Evolutionary conservation across 805 yeast genomes (phyloP).

Genomic region (Scheffersomyces coipomensis): DNA sequence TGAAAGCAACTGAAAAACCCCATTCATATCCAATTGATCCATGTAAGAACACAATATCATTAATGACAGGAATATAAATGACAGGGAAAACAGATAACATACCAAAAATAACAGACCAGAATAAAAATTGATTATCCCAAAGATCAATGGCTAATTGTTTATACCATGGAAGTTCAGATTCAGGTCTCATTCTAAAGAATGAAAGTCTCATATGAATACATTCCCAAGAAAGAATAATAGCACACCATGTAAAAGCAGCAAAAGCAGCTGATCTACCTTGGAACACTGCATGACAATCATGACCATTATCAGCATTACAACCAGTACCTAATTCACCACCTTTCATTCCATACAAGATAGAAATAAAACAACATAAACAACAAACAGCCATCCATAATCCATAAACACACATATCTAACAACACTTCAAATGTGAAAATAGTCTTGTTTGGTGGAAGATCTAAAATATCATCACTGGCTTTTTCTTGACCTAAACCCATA

Average conservation of each 20-base stretch:
- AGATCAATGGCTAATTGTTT: constrained; percentile 62
- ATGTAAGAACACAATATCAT: constrained; percentile 72
- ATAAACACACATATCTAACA: constrained; percentile 67
- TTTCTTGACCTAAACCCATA: constrained; percentile 49
- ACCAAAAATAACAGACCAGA: constrained; percentile 78
- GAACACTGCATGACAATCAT: constrained; percentile 61
- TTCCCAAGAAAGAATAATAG: constrained; percentile 81
- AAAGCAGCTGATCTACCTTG: constrained; percentile 76
- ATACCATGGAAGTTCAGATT: constrained; percentile 51
- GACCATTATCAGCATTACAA: constrained; percentile 55
- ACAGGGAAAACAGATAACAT: constrained; percentile 75
- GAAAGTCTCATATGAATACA: constrained; percentile 72
- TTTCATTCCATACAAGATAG: constrained; percentile 67
- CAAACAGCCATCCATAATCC: constrained; percentile 73
- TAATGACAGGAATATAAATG: constrained; percentile 86
- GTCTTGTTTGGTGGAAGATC: constrained; percentile 61
- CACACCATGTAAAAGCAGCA: constrained; percentile 85
- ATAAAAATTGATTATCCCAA: constrained; percentile 72
- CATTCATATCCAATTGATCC: constrained; percentile 73
- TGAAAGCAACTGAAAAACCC: constrained; percentile 68
- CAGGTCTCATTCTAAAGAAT: constrained; percentile 68
- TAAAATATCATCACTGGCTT: constrained; percentile 63
- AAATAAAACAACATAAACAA: constrained; percentile 65
- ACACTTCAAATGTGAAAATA: constrained; percentile 65
- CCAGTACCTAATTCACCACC: constrained; percentile 60